These are phyloP conservation scores for Coemansia sp. DNA, from an alignment of 192 early-diverging fungal genomes.

Conservation along the genomic window DNA sequence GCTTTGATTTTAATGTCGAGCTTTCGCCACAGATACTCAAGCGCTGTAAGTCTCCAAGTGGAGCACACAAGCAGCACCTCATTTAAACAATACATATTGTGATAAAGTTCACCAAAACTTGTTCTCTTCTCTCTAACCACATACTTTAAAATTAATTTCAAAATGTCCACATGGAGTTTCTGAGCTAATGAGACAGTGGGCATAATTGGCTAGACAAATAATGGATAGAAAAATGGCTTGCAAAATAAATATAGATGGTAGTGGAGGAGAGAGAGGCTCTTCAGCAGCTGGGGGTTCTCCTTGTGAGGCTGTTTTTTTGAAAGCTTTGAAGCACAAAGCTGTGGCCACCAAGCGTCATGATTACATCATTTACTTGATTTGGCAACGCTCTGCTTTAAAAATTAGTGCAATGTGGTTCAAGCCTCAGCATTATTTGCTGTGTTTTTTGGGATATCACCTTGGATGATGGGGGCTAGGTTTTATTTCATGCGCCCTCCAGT, in stretches of 20 bases:
- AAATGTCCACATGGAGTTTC: not conserved
- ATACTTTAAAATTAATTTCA: not conserved
- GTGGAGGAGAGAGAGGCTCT: not conserved
- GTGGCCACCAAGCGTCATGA: not conserved
- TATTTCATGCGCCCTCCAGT: too few relatives aligned
- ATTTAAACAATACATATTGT: not conserved
- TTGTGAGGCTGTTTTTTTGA: not conserved
- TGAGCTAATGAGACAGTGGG: not conserved
- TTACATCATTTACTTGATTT: too few relatives aligned
- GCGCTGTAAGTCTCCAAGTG: not conserved
- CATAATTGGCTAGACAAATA: not conserved
- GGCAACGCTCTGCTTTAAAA: too few relatives aligned
- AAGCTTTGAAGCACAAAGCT: not conserved
- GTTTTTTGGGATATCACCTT: too few relatives aligned
- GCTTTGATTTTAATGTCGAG: not conserved
- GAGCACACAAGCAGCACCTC: not conserved
- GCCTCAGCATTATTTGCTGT: too few relatives aligned
- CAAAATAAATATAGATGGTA: not conserved
- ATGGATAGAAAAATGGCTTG: not conserved
- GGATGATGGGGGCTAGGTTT: too few relatives aligned
- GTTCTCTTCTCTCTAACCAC: not conserved
- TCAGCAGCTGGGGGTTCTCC: too few relatives aligned
- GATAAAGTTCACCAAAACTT: not conserved
- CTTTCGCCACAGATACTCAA: not conserved
- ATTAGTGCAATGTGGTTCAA: too few relatives aligned